These are phyloP conservation scores for Cystobasidium onofrii DNA, from an alignment of 768 basidiomycete species.

Conservation along the genomic window DNA sequence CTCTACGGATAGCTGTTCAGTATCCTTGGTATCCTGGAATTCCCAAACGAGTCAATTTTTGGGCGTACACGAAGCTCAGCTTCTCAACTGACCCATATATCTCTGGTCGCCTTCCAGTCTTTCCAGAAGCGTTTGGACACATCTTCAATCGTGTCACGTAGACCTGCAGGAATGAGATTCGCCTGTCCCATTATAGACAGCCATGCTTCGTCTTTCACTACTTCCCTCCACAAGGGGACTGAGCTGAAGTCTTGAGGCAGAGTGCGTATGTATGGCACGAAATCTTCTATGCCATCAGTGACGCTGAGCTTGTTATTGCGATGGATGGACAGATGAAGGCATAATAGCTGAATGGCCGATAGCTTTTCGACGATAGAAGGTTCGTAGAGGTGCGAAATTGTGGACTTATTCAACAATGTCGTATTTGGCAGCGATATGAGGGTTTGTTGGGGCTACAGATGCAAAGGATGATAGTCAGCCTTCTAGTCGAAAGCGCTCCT, in stretches of 20 bases:
- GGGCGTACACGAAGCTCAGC: slow-evolving; percentile 12
- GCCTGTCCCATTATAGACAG: slow-evolving; percentile 46
- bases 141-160: slow-evolving; percentile 48
- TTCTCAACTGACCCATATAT: slow-evolving; percentile 41
- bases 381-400: slow-evolving; percentile 59
- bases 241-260: slow-evolving; percentile 64
- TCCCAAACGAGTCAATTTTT: background rate
- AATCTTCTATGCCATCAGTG: background rate
- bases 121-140: slow-evolving; percentile 52
- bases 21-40: slow-evolving; percentile 18
- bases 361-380: slow-evolving; percentile 43
- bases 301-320: background rate
- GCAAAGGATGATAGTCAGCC: background rate
- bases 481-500: background rate
- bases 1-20: slow-evolving; percentile 38
- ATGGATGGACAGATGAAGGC: slow-evolving; percentile 68
- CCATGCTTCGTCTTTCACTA: slow-evolving; percentile 35
- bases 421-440: slow-evolving; percentile 64
- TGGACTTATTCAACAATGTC: slow-evolving; percentile 64
- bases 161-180: slow-evolving; percentile 52
- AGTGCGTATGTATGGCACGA: slow-evolving; percentile 64
- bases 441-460: slow-evolving; percentile 51
- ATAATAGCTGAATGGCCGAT: slow-evolving; percentile 65
- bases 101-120: slow-evolving; percentile 52
- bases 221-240: slow-evolving; percentile 60